Percentiles rank a stretch among this genome's conserved stretches.
phyloP scores from a whole-genome alignment of 768 basidiomycete species.

The Chlorophyllum brunneum region DNA sequence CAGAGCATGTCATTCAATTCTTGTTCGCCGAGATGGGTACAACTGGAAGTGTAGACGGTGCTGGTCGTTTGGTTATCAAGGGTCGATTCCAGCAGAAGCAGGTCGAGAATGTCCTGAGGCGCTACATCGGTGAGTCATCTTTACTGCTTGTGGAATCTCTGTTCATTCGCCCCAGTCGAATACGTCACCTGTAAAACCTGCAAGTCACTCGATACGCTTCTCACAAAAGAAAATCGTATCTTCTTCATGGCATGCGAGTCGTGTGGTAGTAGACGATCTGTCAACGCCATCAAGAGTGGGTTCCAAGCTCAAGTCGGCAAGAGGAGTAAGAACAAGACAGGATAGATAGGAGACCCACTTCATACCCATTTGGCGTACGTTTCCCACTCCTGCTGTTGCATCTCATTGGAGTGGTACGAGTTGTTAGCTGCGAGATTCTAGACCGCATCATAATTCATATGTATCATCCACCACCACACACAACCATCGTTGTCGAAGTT shows the following conservation, averaged over 20 bases:
- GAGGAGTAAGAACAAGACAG: constrained; percentile 79
- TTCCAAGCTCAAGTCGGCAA: constrained; percentile 95
- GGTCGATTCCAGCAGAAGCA: constrained; percentile 99
- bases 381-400: too few relatives aligned
- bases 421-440: too few relatives aligned
- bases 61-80: constrained; percentile 90
- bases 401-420: too few relatives aligned
- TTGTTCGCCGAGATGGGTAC: constrained; percentile 99
- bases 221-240: constrained; percentile 97
- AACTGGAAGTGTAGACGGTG: constrained; percentile 91
- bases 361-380: too few relatives aligned
- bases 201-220: constrained; percentile 96
- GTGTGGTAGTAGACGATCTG: constrained; percentile 86
- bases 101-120: constrained; percentile 92
- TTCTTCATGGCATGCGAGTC: constrained; percentile 97
- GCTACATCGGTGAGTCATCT: constrained; percentile 81
- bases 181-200: constrained; percentile 99
- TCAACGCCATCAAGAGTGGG: constrained; percentile 96
- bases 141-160: neutral
- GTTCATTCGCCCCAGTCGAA: constrained; percentile 57
- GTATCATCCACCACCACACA: too few relatives aligned
- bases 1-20: constrained; percentile 97
- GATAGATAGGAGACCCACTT: constrained; percentile 30
- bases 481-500: too few relatives aligned
- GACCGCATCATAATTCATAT: too few relatives aligned